A percentile compares a stretch with the other conserved stretches of the same genome.
Evolutionary conservation across 805 yeast genomes (phyloP).

Genomic region (Saccharomyces jurei): DNA sequence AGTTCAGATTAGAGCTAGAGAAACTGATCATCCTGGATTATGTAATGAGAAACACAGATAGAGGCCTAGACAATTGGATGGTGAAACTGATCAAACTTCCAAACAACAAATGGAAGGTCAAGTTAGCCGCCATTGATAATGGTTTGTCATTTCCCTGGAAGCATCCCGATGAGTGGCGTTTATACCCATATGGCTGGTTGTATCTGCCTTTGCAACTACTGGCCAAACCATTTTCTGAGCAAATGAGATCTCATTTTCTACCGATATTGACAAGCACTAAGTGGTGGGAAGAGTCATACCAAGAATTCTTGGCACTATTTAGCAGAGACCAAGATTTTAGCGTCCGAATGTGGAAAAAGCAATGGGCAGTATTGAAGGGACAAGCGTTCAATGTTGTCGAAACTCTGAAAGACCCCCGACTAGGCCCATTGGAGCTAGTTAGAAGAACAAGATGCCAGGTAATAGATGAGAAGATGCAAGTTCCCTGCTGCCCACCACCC

Average conservation of each 20-base stretch:
- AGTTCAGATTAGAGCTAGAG: conserved; percentile 55
- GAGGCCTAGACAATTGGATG: conserved; percentile 78
- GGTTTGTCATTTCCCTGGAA: conserved; percentile 76
- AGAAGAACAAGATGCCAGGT: conserved; percentile 49
- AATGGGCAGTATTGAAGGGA: conserved; percentile 65
- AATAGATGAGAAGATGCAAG: conserved; percentile 53
- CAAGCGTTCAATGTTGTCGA: conserved; percentile 73
- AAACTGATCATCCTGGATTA: conserved; percentile 65
- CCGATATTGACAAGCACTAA: conserved; percentile 48
- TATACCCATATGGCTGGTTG: conserved; percentile 74
- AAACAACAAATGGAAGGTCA: conserved; percentile 27
- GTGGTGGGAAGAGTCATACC: conserved; percentile 65
- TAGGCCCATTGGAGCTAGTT: conserved; percentile 62
- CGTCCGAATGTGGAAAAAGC: conserved; percentile 58
- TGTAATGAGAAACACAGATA: conserved; percentile 65
- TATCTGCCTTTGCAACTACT: conserved; percentile 55
- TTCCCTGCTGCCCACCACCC: conserved; percentile 39
- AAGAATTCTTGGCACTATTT: conserved; percentile 41
- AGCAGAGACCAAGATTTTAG: conserved; percentile 53
- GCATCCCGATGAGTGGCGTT: conserved; percentile 75
- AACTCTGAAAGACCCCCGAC: conserved; percentile 44
- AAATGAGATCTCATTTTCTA: conserved; percentile 48
- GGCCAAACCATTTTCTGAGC: conserved; percentile 56
- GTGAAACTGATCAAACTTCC: conserved; percentile 40
- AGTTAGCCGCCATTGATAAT: conserved; percentile 67